Evolutionary conservation across 2,329 filamentous ascomycete species (phyloP), one percentile per base, ranked within the genome.

Genomic region (Epichloe baconii): DNA sequence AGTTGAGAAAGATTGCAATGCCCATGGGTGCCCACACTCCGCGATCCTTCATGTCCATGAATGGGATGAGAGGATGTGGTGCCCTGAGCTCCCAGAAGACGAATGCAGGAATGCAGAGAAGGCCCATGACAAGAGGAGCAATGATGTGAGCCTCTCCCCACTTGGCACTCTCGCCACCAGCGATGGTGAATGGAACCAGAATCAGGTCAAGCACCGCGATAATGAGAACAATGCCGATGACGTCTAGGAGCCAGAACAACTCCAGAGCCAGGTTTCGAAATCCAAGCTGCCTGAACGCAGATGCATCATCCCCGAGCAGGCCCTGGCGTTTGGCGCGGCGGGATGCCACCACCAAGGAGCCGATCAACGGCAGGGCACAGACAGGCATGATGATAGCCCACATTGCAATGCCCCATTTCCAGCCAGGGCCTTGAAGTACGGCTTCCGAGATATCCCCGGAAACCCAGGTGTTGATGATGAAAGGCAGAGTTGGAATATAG

Each of bases 361-460:
- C 59, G 37, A 78, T 76, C 19, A 87, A 69, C 0, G 85, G 84
- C 17, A 80, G 54, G 34, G 76, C 77, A 45, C 83, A 73, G 40
- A 76, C 65, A 1, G 83, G 82, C 5, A 80, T 69, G 53, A 87
- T 72, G 56, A 88, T 82, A 40, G 77, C 72, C 66, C 83, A 87
- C 56, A 75, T 72, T 42, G 81, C 83, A 58, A 82, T 86, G 1
- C 74, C 82, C 83, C 83, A 87, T 40, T 80, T 74, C 77, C 79
- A 86, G 45, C 48, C 50, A 17, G 49, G 50, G 5, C 50, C 47
- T 2, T 51, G 17, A 2, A 54, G 43, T 54, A 84, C 78, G 0
- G 69, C 68, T 17, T 75, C 67, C 0, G 78, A 77, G 52, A 83
- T 76, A 42, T 71, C 74, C 1, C 79, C 74, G 3, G 80, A 76